These are phyloP conservation scores for Gloeopeniophorella convolvens DNA, from an alignment of 768 basidiomycete species.

Conservation along the genomic window DNA sequence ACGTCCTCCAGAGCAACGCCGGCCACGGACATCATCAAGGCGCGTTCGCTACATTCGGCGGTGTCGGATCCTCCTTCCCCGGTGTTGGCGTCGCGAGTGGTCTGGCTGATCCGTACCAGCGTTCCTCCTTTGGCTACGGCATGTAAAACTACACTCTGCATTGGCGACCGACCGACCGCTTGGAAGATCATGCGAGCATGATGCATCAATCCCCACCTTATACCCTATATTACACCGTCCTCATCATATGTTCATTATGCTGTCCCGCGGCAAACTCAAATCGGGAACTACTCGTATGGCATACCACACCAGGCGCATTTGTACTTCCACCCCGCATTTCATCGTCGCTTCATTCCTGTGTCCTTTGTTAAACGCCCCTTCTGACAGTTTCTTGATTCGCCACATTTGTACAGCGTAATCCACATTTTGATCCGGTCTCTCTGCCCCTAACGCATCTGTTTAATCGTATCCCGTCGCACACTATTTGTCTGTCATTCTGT, in stretches of 20 bases:
- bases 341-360: slow-evolving; percentile 27
- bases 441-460: slow-evolving; percentile 44
- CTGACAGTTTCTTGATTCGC: slow-evolving; percentile 27
- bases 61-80: slow-evolving; percentile 45
- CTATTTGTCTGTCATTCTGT: slow-evolving; percentile 66
- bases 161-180: slow-evolving; percentile 4
- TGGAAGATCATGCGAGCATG: slow-evolving; percentile 6
- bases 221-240: slow-evolving; percentile 22
- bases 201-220: slow-evolving; percentile 17
- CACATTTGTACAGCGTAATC: slow-evolving; percentile 31
- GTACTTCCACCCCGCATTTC: slow-evolving; percentile 32
- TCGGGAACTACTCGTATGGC: slow-evolving; percentile 29
- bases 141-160: slow-evolving; percentile 47
- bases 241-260: slow-evolving; percentile 24
- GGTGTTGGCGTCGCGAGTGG: slow-evolving; percentile 41
- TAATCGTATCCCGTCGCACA: slow-evolving; percentile 56
- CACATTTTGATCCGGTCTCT: slow-evolving; percentile 23
- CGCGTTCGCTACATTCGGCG: slow-evolving; percentile 45
- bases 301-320: slow-evolving; percentile 34
- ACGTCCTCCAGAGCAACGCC: slow-evolving; percentile 70
- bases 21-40: slow-evolving; percentile 58
- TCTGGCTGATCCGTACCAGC: slow-evolving; percentile 72
- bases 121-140: slow-evolving; percentile 66
- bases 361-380: slow-evolving; percentile 25
- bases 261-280: slow-evolving; percentile 21